Evolutionary conservation across 805 yeast genomes (phyloP), one percentile per base, ranked within the genome.

Genomic region (Priceomyces castillae): DNA sequence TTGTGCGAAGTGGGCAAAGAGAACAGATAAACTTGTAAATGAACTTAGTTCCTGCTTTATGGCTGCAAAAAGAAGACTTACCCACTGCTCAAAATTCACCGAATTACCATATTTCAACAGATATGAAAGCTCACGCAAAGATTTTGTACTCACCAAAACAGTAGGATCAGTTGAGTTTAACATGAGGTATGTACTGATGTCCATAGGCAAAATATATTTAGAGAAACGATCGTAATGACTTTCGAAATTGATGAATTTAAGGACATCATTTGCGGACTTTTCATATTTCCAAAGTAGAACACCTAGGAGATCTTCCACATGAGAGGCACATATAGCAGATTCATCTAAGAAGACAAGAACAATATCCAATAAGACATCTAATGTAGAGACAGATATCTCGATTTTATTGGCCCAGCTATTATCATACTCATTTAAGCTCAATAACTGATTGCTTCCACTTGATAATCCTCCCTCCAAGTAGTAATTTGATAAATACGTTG

Each of bases 271-370:
- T 7, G 25, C 46, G 10, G 40, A 53, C 30, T 41, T 36, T n/a
- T 51, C 46, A 41, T 54, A 59, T 22, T 58, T 62, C 44, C 59
- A 50, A 1, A 73, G 46, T 14, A 75, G 52, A 7, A 61, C 67
- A 1, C 80, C 79, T 7, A 73, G 33, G 4, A 73, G 53, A 3
- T 69, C 47, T 31, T 77, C 78, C 34, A 73, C 59, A 40, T 66
- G 54, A 4, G 58, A 58, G 3, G 49, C 46, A 20, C 5, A 5
- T 11, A 34, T 10, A 17, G 15, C 17, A 14, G 40, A 37, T 1
- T 40, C 26, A 1, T 51, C 46, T 10, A 56, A 42, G 7, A 46
- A 43, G 0, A 49, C 42, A 0, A 61, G 17, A 26, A 76, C 50
- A 9, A 50, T 41, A 2, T 51, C 46, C 41, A 71, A 61, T 0